phyloP scores from a whole-genome alignment of 768 basidiomycete genomes.

The Kwoniella newhampshirensis region DNA sequence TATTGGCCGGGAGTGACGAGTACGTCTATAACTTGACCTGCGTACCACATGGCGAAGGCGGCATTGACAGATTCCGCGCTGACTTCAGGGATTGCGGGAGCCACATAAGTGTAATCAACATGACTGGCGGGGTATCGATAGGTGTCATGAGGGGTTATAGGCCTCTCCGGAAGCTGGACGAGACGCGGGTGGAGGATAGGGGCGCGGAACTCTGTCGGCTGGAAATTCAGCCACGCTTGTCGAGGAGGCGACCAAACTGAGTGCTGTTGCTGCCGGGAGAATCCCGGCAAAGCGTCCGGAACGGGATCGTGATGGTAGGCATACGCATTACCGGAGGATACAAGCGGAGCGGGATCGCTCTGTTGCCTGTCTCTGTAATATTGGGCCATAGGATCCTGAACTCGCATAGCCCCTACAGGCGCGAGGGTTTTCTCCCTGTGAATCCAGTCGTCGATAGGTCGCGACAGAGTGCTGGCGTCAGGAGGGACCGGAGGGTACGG shows the following conservation, averaged over 20 bases:
- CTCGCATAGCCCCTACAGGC: not conserved
- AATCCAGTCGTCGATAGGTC: slow-evolving; percentile 16
- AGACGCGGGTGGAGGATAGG: slow-evolving; percentile 15
- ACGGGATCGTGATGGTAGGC: slow-evolving; percentile 6
- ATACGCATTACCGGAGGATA: not conserved
- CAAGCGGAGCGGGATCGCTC: slow-evolving; percentile 1
- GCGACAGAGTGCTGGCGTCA: slow-evolving; percentile 13
- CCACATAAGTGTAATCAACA: slow-evolving; percentile 17
- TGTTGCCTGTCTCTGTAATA: not conserved
- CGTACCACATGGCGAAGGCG: slow-evolving; percentile 40
- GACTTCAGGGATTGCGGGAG: slow-evolving; percentile 14
- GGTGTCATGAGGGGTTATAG: slow-evolving; percentile 29
- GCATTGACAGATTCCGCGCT: slow-evolving; percentile 15
- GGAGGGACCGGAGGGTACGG: slow-evolving; percentile 18
- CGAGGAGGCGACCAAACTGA: slow-evolving; percentile 16
- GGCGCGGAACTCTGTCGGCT: slow-evolving; percentile 25
- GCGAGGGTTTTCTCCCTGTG: slow-evolving; percentile 2
- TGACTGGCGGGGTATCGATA: slow-evolving; percentile 26
- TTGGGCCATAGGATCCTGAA: not conserved
- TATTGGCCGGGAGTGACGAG: slow-evolving; percentile 34
- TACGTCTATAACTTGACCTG: slow-evolving; percentile 31
- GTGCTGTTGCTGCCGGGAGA: slow-evolving; percentile 6
- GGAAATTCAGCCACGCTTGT: not conserved
- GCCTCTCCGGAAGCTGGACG: slow-evolving; percentile 21
- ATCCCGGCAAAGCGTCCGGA: not conserved